Percentiles rank a stretch among this genome's conserved stretches.
These are phyloP conservation scores for Hypoxylon lienhwacheense DNA, from an alignment of 495 filamentous ascomycete genomes.

Conservation along the genomic window DNA sequence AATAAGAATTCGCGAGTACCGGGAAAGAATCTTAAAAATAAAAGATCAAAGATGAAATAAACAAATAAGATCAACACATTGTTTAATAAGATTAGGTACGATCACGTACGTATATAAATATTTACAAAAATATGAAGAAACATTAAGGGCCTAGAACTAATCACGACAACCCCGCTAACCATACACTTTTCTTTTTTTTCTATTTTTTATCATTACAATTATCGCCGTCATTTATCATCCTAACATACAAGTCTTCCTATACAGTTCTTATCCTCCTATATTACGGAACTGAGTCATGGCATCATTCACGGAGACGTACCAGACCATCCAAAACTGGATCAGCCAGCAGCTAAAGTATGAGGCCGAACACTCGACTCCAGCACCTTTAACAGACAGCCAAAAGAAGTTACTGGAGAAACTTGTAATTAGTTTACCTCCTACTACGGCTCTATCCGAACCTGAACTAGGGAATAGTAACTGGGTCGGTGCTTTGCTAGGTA, in stretches of 20 bases:
- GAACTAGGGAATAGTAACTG: slow-evolving; percentile 41
- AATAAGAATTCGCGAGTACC: too few species aligned
- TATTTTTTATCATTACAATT: neutral
- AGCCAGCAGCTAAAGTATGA: slow-evolving; percentile 35
- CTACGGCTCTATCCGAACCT: slow-evolving; percentile 25
- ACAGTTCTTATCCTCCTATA: too few species aligned
- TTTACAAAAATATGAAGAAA: too few species aligned
- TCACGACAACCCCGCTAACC: neutral
- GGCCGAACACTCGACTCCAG: slow-evolving; percentile 18
- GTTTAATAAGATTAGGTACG: too few species aligned
- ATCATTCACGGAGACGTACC: slow-evolving; percentile 30
- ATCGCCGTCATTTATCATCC: neutral
- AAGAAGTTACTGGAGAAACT: slow-evolving; percentile 39
- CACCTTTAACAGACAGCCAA: slow-evolving; percentile 38
- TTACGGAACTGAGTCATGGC: slow-evolving; percentile 14
- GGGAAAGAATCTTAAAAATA: too few species aligned
- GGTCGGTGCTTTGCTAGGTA: slow-evolving; percentile 43
- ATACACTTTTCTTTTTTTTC: neutral
- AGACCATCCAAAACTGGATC: slow-evolving; percentile 43
- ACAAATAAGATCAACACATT: too few species aligned
- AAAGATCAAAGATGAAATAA: too few species aligned
- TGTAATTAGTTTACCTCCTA: slow-evolving; percentile 24
- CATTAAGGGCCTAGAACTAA: too few species aligned
- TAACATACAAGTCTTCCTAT: neutral
- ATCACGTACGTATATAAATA: too few species aligned